Evolutionary conservation across 2,329 filamentous ascomycete species (phyloP).

Genomic region (Myriosclerotinia curreyana): DNA sequence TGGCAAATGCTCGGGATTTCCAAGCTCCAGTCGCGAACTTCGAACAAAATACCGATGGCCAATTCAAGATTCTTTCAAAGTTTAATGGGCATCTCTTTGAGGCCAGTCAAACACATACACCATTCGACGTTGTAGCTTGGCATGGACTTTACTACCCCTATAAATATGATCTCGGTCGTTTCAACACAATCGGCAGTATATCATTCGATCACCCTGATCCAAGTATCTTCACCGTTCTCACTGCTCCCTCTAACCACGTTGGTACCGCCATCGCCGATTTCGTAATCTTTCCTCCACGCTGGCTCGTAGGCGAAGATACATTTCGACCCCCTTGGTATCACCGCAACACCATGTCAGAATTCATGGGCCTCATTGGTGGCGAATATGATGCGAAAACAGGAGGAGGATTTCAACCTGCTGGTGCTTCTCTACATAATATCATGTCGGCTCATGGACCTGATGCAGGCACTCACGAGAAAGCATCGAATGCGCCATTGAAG

Average conservation of each 20-base stretch:
- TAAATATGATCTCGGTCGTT: slow-evolving; percentile 78
- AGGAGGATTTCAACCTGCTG: slow-evolving; percentile 58
- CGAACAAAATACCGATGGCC: slow-evolving; percentile 51
- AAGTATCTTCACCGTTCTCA: slow-evolving; percentile 69
- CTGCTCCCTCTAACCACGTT: slow-evolving; percentile 53
- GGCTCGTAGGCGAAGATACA: slow-evolving; percentile 59
- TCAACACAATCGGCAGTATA: slow-evolving; percentile 70
- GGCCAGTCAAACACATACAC: slow-evolving; percentile 64
- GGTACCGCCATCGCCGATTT: slow-evolving; percentile 62
- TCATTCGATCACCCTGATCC: slow-evolving; percentile 77
- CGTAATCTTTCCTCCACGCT: slow-evolving; percentile 62
- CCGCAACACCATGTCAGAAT: slow-evolving; percentile 63
- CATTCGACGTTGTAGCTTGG: slow-evolving; percentile 78
- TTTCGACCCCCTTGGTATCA: slow-evolving; percentile 63
- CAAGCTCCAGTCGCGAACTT: slow-evolving; percentile 68
- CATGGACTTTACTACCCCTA: slow-evolving; percentile 77
- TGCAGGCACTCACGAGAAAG: slow-evolving; percentile 53
- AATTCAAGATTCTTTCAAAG: slow-evolving; percentile 57
- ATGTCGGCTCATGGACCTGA: slow-evolving; percentile 62
- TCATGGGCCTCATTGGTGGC: slow-evolving; percentile 62
- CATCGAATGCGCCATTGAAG: slow-evolving; percentile 51
- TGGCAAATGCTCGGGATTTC: slow-evolving; percentile 76
- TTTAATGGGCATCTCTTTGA: slow-evolving; percentile 66
- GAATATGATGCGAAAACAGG: slow-evolving; percentile 58
- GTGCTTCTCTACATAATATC: slow-evolving; percentile 60